A percentile compares a stretch with the other conserved stretches of the same genome.
phyloP scores from a whole-genome alignment of 257 asterid genomes.

The Solanum habrochaites region DNA sequence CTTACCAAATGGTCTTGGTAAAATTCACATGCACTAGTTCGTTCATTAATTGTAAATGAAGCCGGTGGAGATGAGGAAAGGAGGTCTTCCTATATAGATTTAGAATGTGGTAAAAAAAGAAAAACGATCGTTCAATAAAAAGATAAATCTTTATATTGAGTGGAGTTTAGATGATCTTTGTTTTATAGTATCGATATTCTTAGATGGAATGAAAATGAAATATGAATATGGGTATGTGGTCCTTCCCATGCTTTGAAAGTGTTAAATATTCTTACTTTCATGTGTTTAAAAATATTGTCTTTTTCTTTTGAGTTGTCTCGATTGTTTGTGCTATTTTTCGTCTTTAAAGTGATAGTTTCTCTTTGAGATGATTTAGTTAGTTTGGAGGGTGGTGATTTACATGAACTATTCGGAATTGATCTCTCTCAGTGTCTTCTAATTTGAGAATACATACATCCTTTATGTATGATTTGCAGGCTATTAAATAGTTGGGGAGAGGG shows the following conservation, averaged over 20 bases:
- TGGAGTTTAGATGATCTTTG: no score
- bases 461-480: no score
- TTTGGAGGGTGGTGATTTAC: rapidly evolving
- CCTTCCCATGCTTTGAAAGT: not conserved
- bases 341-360: no score
- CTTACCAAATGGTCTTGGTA: not conserved
- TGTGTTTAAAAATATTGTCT: not conserved
- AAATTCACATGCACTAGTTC: not conserved
- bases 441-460: rapidly evolving
- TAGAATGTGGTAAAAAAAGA: no score
- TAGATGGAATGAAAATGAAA: not conserved
- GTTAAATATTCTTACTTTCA: not conserved
- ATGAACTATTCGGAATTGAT: rapidly evolving
- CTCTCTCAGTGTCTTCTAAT: rapidly evolving
- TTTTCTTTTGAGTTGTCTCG: not conserved
- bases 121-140: not conserved
- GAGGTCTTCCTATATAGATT: not conserved
- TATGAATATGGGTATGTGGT: not conserved
- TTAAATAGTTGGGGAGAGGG: no score
- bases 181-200: not conserved
- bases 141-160: no score
- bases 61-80: not conserved
- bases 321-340: not conserved
- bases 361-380: no score
- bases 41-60: not conserved